Base-by-base conservation (phyloP, 2,329 filamentous ascomycete genomes). In the Diaporthe citriasiana region DNA sequence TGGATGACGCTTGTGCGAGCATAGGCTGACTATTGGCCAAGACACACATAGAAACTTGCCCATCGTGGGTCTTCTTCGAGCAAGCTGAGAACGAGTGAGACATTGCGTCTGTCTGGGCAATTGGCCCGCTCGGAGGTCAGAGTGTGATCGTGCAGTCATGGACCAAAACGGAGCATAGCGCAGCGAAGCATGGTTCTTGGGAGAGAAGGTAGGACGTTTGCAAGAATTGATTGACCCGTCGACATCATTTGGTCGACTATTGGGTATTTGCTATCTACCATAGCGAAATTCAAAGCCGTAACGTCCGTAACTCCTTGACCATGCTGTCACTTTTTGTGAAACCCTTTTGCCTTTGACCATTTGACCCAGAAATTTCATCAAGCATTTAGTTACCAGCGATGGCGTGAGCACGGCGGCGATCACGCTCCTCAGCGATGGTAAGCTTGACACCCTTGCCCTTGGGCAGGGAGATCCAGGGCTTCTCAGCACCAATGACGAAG, bases 381-480 rank as follows among this genome's bases (percentile, higher is more conserved):
- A 73, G 65, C 65, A 78, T 80, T 88, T 90, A 89, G 84, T 89
- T 84, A 80, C 84, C 81, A 79, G 86, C 84, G 77, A 88, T 80
- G 78, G 85, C 78, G 79, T 84, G 80, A 80, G 95, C 95, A 84
- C 97, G 94, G 86, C 95, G 95, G 88, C 96, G 95, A 89, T 99
- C 96, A 91, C 96, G 93, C 94, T 99, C 96, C 91, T 99, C 96
- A 81, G 96, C 95, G 84, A 99, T 98, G 85, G 93, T 93, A 87
- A 98, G 95, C 95, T 98, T 98, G 91, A 99, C 97, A 94, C 97
- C 97, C 93, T 98, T 98, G 90, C 97, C 97, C 95, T 98, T 99
- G 87, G 97, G 97, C 85, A 99, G 93, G 83, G 94, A 97, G 89
- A 99, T 93, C 97, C 97, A 99, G 84, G 97, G 96, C 94, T 98